These are phyloP conservation scores for Synchytrium microbalum DNA, from an alignment of 371 early-diverging fungal genomes.

Conservation along the genomic window DNA sequence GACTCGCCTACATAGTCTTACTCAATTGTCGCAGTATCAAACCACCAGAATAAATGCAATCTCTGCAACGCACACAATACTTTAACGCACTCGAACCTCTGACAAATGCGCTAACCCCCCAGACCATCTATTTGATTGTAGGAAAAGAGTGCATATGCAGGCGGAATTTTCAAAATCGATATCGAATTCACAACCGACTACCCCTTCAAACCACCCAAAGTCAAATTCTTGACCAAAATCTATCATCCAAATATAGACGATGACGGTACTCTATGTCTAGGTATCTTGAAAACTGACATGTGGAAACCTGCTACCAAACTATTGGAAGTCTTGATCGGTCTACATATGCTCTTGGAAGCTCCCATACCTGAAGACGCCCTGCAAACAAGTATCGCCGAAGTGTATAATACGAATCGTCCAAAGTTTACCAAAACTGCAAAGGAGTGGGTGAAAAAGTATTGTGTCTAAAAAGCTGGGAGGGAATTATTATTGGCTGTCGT, in stretches of 20 bases:
- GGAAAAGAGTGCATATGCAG: slow-evolving; percentile 64
- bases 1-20: no score
- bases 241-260: slow-evolving; percentile 94
- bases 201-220: slow-evolving; percentile 88
- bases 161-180: slow-evolving; percentile 74
- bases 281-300: slow-evolving; percentile 72
- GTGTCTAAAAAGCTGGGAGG: no score
- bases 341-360: slow-evolving; percentile 61
- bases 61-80: no score
- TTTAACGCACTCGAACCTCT: no score
- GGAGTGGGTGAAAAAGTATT: slow-evolving; percentile 74
- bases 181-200: slow-evolving; percentile 77
- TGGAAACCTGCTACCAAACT: slow-evolving; percentile 90
- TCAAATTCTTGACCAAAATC: slow-evolving; percentile 77
- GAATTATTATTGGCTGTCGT: no score
- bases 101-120: neutral
- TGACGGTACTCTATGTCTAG: slow-evolving; percentile 67
- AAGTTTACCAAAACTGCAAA: slow-evolving; percentile 72
- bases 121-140: slow-evolving; percentile 4
- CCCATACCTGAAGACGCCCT: slow-evolving; percentile 93
- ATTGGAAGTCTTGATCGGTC: slow-evolving; percentile 60
- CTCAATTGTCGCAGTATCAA: no score
- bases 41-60: no score
- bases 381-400: slow-evolving; percentile 70
- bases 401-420: slow-evolving; percentile 61